These are phyloP conservation scores for Corynespora cassiicola DNA, from an alignment of 2,329 filamentous ascomycete genomes.

Conservation along the genomic window DNA sequence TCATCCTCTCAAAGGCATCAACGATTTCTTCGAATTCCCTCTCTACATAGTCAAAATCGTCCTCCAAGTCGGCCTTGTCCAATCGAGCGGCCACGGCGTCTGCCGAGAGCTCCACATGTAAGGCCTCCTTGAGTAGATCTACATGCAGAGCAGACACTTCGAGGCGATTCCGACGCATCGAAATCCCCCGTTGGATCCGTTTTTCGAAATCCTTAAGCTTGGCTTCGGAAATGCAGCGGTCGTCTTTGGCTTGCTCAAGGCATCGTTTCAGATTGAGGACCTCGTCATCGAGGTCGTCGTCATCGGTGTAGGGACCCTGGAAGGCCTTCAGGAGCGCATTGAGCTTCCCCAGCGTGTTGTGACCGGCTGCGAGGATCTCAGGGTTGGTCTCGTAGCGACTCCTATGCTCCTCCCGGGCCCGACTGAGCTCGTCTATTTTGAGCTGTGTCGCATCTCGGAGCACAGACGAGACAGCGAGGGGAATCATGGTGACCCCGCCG, in stretches of 20 bases:
- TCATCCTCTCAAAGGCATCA: conserved; percentile 38
- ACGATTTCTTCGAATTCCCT: conserved; percentile 62
- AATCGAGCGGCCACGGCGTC: conserved; percentile 16
- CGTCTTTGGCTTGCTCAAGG: conserved; percentile 60
- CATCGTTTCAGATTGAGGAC: conserved; percentile 57
- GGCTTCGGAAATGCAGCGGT: conserved; percentile 58
- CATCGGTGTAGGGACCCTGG: conserved; percentile 38
- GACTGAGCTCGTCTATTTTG: conserved; percentile 64
- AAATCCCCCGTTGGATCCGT: conserved; percentile 55
- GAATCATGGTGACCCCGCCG: too few relatives aligned
- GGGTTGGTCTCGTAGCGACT: conserved; percentile 47
- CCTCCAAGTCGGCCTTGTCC: conserved; percentile 32
- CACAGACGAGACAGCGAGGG: conserved; percentile 21
- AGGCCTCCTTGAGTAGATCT: conserved; percentile 51
- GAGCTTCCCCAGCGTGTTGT: conserved; percentile 36
- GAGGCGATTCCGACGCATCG: conserved; percentile 60
- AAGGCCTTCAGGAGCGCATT: conserved; percentile 44
- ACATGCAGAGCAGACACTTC: conserved; percentile 65
- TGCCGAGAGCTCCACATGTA: conserved; percentile 36
- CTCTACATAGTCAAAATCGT: conserved; percentile 57
- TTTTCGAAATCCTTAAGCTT: conserved; percentile 56
- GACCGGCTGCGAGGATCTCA: conserved; percentile 18
- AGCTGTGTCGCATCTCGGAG: conserved; percentile 29
- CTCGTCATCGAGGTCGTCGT: conserved; percentile 42
- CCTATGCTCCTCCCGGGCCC: conserved; percentile 59